Conservation (phyloP, 192 early-diverging fungal species). For the Glomus cerebriforme region DNA sequence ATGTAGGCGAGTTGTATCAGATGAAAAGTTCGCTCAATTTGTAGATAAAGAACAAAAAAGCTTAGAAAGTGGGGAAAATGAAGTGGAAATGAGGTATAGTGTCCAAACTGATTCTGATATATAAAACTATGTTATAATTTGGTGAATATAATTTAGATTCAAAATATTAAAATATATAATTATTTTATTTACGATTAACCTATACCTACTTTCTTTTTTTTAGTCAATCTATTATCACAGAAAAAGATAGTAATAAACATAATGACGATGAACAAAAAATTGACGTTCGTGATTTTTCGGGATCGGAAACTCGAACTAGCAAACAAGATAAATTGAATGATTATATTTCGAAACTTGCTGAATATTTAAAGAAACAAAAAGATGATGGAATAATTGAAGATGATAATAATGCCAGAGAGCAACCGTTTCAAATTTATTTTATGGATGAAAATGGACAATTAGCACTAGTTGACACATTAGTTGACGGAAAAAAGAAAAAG, state of each 20-base stretch:
- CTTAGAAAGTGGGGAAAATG: background rate
- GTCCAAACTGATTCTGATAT: background rate
- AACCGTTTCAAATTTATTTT: background rate
- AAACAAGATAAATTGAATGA: background rate
- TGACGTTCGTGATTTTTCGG: background rate
- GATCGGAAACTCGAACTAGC: background rate
- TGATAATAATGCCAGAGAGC: background rate
- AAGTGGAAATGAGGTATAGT: background rate
- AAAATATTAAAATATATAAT: no score
- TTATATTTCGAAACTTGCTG: background rate
- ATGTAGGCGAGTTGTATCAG: conserved; percentile 65
- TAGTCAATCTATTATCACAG: background rate
- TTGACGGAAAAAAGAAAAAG: background rate
- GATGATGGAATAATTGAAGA: background rate
- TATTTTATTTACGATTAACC: no score
- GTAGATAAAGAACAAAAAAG: background rate
- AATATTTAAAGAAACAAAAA: background rate
- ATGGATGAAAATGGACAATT: background rate
- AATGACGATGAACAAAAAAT: background rate
- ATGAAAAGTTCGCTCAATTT: conserved; percentile 30
- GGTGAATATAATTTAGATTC: no score
- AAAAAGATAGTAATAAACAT: background rate
- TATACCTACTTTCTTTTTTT: no score
- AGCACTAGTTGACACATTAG: background rate
- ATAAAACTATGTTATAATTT: no score